A percentile compares a stretch with the other conserved stretches of the same genome.
phyloP scores from a whole-genome alignment of 805 yeast species.

The Kodamaea lidongshanica region DNA sequence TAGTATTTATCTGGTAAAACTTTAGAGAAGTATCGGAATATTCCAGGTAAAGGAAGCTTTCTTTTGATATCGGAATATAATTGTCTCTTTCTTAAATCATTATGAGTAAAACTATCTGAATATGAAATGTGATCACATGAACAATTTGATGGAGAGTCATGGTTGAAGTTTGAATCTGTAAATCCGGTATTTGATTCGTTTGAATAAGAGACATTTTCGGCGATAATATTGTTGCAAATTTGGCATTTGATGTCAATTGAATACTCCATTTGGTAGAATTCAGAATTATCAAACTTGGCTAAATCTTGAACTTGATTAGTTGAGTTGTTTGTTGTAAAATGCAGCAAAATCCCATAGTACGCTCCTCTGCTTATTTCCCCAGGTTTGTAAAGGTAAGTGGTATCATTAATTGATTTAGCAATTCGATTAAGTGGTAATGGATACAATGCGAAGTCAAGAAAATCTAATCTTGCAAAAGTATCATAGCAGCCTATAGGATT shows the following conservation, averaged over 20 bases:
- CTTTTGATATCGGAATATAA: conserved; percentile 11
- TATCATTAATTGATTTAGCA: conserved; percentile 8
- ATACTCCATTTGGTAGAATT: conserved; percentile 5
- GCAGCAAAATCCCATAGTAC: conserved; percentile 8
- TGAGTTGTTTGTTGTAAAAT: conserved; percentile 3
- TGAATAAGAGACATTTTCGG: conserved; percentile 9
- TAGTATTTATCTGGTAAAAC: conserved; percentile 5
- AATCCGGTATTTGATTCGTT: conserved; percentile 11
- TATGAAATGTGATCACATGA: neutral
- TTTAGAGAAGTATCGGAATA: conserved; percentile 9
- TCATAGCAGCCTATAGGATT: conserved; percentile 15
- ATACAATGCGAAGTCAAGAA: conserved; percentile 11
- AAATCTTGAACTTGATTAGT: conserved; percentile 4
- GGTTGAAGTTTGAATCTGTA: conserved; percentile 10
- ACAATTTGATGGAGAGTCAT: conserved; percentile 1
- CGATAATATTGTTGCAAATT: conserved; percentile 9
- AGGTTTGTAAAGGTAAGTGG: conserved; percentile 11
- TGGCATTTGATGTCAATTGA: conserved; percentile 12
- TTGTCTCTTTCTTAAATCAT: conserved; percentile 17
- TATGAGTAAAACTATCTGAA: conserved; percentile 12
- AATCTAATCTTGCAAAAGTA: conserved; percentile 11
- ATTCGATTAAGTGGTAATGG: conserved; percentile 16
- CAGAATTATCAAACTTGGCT: conserved; percentile 2
- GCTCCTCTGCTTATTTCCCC: conserved; percentile 3
- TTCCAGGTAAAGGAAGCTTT: conserved; percentile 6